Evolutionary conservation across 179 eudicot genomes (phyloP).

Genomic region (Silene vulgaris): DNA sequence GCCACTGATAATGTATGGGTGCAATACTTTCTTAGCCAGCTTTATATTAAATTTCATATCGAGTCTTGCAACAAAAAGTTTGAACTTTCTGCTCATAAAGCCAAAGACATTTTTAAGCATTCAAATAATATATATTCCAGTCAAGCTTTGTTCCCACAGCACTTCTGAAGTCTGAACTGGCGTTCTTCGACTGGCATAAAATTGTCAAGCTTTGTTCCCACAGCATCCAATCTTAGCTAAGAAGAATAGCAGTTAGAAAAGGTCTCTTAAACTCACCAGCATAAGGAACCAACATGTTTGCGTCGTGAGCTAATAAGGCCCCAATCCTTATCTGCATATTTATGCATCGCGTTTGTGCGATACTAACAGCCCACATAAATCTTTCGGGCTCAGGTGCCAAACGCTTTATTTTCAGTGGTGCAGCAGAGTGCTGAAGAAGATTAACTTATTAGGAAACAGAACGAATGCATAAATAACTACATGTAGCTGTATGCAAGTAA

Average conservation of each 20-base stretch:
- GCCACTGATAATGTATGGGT: too few relatives aligned
- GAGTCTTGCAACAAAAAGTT: too few relatives aligned
- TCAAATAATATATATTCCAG: too few relatives aligned
- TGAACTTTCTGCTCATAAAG: too few relatives aligned
- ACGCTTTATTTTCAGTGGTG: conserved; percentile 87
- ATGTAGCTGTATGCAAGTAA: conserved; percentile 7
- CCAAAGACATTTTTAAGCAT: too few relatives aligned
- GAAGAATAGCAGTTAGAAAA: not conserved
- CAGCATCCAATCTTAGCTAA: not conserved
- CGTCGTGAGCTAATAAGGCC: conserved; percentile 70
- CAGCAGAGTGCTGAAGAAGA: conserved; percentile 65
- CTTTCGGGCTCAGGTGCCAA: conserved; percentile 81
- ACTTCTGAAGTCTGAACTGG: too few relatives aligned
- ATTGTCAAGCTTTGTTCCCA: too few relatives aligned
- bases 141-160: too few relatives aligned
- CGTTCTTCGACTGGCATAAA: too few relatives aligned
- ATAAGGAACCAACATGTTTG: conserved; percentile 87
- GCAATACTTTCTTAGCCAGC: too few relatives aligned
- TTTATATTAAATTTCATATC: too few relatives aligned
- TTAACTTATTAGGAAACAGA: conserved; percentile 16
- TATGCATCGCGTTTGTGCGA: conserved; percentile 82
- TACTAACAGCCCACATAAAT: conserved; percentile 86
- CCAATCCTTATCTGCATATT: conserved; percentile 74
- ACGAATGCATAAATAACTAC: conserved; percentile 7
- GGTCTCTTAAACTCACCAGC: conserved; percentile 55